Percentiles rank a stretch among this genome's conserved stretches.
phyloP scores from a whole-genome alignment of 2,329 filamentous ascomycete genomes.

The Lachnellula subtilissima region DNA sequence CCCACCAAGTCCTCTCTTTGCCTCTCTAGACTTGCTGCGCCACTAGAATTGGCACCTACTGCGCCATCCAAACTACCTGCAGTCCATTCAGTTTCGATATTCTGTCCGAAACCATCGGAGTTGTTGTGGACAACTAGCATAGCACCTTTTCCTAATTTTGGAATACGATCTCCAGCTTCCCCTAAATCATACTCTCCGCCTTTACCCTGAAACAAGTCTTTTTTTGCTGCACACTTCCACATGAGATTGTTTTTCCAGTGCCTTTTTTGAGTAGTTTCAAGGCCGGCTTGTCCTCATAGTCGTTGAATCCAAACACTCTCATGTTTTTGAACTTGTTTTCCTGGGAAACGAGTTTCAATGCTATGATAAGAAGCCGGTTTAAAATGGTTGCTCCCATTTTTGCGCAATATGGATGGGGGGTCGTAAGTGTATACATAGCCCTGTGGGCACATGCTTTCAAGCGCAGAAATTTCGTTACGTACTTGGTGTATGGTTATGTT shows the following conservation, averaged over 20 bases:
- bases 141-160: constrained; percentile 7
- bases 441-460: constrained; percentile 22
- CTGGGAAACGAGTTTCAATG: constrained; percentile 16
- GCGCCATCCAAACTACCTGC: constrained; percentile 28
- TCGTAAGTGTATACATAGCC: constrained; percentile 28
- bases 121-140: constrained; percentile 29
- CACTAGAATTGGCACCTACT: constrained; percentile 24
- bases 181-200: constrained; percentile 8
- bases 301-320: constrained; percentile 23
- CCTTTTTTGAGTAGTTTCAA: not conserved
- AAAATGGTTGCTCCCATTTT: constrained; percentile 17
- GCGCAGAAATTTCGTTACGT: constrained; percentile 24
- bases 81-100: constrained; percentile 25
- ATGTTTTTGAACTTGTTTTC: constrained; percentile 19
- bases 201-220: constrained; percentile 17
- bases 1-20: constrained; percentile 20
- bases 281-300: constrained; percentile 17
- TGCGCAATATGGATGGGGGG: constrained; percentile 24
- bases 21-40: constrained; percentile 24
- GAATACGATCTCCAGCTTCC: constrained; percentile 4
- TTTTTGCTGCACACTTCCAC: constrained; percentile 13
- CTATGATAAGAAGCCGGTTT: constrained; percentile 21
- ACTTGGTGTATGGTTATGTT: constrained; percentile 22
- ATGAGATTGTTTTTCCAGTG: constrained; percentile 15
- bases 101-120: constrained; percentile 30